Evolutionary conservation across 2,329 filamentous ascomycete genomes (phyloP), one percentile per base, ranked within the genome.

Genomic region (Trichoderma polysporum): DNA sequence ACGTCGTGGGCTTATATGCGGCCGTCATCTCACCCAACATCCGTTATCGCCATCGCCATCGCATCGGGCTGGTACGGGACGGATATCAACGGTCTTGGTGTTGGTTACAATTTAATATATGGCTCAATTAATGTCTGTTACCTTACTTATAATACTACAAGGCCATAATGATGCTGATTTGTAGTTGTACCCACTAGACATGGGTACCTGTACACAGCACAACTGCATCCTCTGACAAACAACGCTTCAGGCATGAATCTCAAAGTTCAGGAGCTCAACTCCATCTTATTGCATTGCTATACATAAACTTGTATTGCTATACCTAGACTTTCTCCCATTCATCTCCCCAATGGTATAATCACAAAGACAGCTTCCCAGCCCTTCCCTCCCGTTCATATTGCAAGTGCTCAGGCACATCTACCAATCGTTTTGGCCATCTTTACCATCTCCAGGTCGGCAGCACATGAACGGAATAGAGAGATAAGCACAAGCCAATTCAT

Each of bases 401-500:
- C 25, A 17, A 8, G 22, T 35, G 31, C n/a, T 35, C 50, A 19
- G 35, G 50, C 50, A 19, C 6, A 13, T 50, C 47, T 15, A 29
- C 19, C 58, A 50, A 50, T 29, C 58, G 22, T 19, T 25, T 50
- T 13, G 25, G 13, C 22, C 22, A 50, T 19, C 19, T 12, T 41
- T 19, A 6, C 7, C 47, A 25, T 50, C 6, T 17, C 6, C 47
- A 15, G 25, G 15, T 49, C 10, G 13, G 22, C 47, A 50, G 1
- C n/a, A 17, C 22, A 4, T 22, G 41, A 12, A 45, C 22, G 27
- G n/a, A 39, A 31, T 25, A 29, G 27, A 22, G 27, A n/a, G 39
- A 9, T 12, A 58, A 53, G 54, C 45, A 39, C 27, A 69, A 33
- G 49, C 49, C 49, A 35, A 15, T 61, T 56, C 64, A 52, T 59